A percentile compares a stretch with the other conserved stretches of the same genome.
These are phyloP conservation scores for Ephemerocybe angulata DNA, from an alignment of 768 basidiomycete species.

Conservation along the genomic window DNA sequence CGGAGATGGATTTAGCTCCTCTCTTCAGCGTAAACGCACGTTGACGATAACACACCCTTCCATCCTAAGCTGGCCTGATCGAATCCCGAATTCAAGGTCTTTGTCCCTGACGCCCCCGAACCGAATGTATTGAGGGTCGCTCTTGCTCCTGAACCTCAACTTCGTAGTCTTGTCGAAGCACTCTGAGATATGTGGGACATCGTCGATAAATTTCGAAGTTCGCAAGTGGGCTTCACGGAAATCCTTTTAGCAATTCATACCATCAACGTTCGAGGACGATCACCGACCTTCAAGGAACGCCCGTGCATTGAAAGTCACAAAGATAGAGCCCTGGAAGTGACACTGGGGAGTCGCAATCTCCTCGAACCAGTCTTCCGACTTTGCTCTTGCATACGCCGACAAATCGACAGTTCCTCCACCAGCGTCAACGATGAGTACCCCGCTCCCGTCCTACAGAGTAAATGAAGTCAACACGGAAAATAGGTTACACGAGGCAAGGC, in stretches of 20 bases:
- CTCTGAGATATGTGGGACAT: constrained; percentile 15
- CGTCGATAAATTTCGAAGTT: constrained; percentile 13
- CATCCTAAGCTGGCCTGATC: constrained; percentile 18
- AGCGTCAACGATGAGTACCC: constrained; percentile 54
- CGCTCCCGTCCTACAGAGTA: constrained; percentile 35
- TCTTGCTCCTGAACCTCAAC: constrained; percentile 15
- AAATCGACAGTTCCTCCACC: constrained; percentile 62
- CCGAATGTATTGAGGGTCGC: constrained; percentile 19
- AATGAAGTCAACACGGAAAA: background rate
- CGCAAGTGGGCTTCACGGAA: constrained; percentile 9
- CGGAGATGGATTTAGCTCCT: background rate
- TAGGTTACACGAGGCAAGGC: too few species aligned
- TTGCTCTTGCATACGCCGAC: constrained; percentile 43
- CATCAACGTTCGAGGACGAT: background rate
- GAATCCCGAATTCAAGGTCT: constrained; percentile 15
- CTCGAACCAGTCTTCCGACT: constrained; percentile 22
- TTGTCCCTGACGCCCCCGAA: constrained; percentile 20
- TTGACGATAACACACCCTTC: constrained; percentile 12
- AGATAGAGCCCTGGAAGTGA: constrained; percentile 43
- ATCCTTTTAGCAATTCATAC: background rate
- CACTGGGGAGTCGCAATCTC: constrained; percentile 44
- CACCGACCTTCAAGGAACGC: constrained; percentile 32
- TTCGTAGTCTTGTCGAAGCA: constrained; percentile 23
- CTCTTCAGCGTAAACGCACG: too few species aligned
- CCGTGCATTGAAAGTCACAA: constrained; percentile 38